Conservation (phyloP, 2,329 filamentous ascomycete genomes). For the Cryphonectria carpinicola region DNA sequence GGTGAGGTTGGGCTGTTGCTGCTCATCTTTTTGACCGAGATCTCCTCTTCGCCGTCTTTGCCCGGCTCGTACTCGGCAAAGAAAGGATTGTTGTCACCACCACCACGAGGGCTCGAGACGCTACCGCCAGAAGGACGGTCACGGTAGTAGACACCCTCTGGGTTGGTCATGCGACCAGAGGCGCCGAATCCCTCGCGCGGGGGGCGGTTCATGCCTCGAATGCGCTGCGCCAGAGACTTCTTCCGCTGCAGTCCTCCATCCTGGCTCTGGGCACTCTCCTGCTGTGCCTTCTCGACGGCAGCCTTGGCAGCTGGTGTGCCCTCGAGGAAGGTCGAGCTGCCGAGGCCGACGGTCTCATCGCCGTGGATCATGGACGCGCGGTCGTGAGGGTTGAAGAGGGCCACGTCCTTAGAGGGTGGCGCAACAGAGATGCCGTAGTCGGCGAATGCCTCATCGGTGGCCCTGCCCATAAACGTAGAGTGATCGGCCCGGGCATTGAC, state of each 20-base stretch:
- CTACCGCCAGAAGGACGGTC: slow-evolving; percentile 37
- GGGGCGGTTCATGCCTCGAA: slow-evolving; percentile 81
- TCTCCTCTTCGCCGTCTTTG: slow-evolving; percentile 56
- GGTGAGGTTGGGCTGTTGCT: slow-evolving; percentile 48
- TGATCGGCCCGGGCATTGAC: slow-evolving; percentile 82
- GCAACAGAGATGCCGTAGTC: slow-evolving; percentile 59
- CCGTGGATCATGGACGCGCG: slow-evolving; percentile 79
- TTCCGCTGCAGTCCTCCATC: slow-evolving; percentile 76
- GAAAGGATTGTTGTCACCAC: slow-evolving; percentile 73
- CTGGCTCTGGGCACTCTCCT: slow-evolving; percentile 60
- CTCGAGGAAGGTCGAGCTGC: slow-evolving; percentile 94
- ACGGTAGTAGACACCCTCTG: slow-evolving; percentile 52
- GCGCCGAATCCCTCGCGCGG: slow-evolving; percentile 59
- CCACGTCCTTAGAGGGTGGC: slow-evolving; percentile 44
- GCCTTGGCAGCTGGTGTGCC: slow-evolving; percentile 84
- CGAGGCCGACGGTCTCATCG: slow-evolving; percentile 79
- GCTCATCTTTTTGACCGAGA: slow-evolving; percentile 48
- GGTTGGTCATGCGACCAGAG: slow-evolving; percentile 62
- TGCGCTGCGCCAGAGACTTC: slow-evolving; percentile 91
- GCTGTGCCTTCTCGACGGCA: slow-evolving; percentile 76
- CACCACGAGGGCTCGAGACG: slow-evolving; percentile 38
- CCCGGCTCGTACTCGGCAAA: slow-evolving; percentile 76
- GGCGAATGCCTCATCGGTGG: slow-evolving; percentile 81
- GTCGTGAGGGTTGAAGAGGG: slow-evolving; percentile 69
- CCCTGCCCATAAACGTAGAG: slow-evolving; percentile 80